These are phyloP conservation scores for Sanghuangporus sanghuang DNA, from an alignment of 1,284 basidiomycete genomes.

Conservation along the genomic window DNA sequence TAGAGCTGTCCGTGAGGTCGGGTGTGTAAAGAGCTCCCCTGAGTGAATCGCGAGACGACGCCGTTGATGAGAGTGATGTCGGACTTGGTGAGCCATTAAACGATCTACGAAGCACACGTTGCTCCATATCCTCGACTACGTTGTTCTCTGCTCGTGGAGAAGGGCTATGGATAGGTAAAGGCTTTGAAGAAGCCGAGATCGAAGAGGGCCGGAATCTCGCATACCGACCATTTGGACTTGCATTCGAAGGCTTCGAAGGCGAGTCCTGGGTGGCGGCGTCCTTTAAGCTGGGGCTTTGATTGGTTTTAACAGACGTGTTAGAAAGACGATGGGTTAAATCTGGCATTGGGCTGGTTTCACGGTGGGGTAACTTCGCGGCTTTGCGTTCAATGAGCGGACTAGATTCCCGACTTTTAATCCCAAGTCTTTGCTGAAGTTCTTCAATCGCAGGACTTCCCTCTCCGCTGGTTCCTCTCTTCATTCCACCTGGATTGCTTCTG, in stretches of 20 bases:
- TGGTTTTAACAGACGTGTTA: neutral
- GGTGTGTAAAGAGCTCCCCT: slow-evolving; percentile 45
- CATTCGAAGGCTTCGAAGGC: neutral
- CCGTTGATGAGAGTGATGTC: slow-evolving; percentile 7
- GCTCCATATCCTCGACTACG: slow-evolving; percentile 9
- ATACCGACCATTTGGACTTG: slow-evolving; percentile 15
- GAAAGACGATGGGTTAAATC: slow-evolving; percentile 11
- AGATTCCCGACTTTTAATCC: slow-evolving; percentile 53
- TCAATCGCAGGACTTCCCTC: slow-evolving; percentile 52
- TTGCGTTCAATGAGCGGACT: slow-evolving; percentile 37
- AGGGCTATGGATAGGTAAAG: slow-evolving; percentile 3
- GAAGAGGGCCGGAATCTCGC: slow-evolving; percentile 11
- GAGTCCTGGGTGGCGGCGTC: neutral
- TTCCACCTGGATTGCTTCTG: slow-evolving; percentile 36
- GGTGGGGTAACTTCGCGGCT: neutral
- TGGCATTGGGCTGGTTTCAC: slow-evolving; percentile 1
- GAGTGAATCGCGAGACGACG: slow-evolving; percentile 18
- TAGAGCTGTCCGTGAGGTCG: slow-evolving; percentile 57
- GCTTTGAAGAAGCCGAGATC: neutral
- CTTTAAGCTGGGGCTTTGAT: neutral
- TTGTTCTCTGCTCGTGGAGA: slow-evolving; percentile 8
- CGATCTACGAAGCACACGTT: slow-evolving; percentile 3
- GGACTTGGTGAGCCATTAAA: slow-evolving; percentile 5
- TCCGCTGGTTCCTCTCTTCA: slow-evolving; percentile 31
- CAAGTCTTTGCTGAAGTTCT: slow-evolving; percentile 51